Evolutionary conservation across 108 stramenopile genomes (phyloP), one percentile per base, ranked within the genome.

Genomic region (Cyclotella baltica): DNA sequence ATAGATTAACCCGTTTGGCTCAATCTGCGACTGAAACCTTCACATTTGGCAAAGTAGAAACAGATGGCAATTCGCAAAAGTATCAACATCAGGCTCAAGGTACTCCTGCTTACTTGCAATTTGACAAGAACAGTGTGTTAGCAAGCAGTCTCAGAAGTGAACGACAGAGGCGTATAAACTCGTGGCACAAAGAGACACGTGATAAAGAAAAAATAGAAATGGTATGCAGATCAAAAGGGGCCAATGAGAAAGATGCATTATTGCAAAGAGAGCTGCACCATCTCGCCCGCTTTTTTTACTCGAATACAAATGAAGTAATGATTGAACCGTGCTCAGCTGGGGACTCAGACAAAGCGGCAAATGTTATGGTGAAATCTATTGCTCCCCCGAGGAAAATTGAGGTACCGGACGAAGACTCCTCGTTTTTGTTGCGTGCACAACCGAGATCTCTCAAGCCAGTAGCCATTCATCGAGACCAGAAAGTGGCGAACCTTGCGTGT

Each of bases 331-430:
- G 57, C 48, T 37, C 61, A 25, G 23, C 46, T 23, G 80, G 67
- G 28, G 66, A 76, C 51, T 67, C 83, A 38, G 29, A 65, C 40
- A 40, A 48, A 47, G 72, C 73, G 62, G 73, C 77, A 35, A 81
- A 80, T 53, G 76, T 93, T 59, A 89, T 88, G 19, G 89, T 95
- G 30, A 90, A 95, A 72, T 29, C 48, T 67, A 78, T 81, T 36
- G 74, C 86, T 15, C 52, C 76, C 9, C 57, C 90, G 46, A 80
- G 92, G 33, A 87, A 85, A 27, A 84, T 92, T 55, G 94, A 92
- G 72, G 84, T 95, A 30, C 94, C 94, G 8, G 92, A 95, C 55
- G 94, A 95, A 63, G 94, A 95, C 76, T 95, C 94, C 25, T 95
- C 94, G 3, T 95, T 95, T 78, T 69, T 95, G 25, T 70, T 93